Percentiles rank a stretch among this genome's conserved stretches.
Conservation (phyloP, 768 basidiomycete species). For the Leccinellum rugosiceps region DNA sequence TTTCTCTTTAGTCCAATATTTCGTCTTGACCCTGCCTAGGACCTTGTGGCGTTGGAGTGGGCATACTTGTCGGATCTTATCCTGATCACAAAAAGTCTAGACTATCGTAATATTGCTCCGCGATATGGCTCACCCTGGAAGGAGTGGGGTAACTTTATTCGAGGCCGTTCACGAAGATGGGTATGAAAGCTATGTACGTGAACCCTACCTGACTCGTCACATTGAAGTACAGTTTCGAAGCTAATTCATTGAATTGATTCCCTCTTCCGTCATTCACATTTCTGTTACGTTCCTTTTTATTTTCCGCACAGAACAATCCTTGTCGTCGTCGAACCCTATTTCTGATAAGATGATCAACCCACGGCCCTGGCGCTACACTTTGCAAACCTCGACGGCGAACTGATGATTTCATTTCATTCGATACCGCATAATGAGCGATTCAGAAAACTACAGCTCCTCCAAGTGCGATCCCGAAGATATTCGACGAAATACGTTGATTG, state of each 20-base stretch:
- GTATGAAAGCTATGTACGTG: constrained; percentile 67
- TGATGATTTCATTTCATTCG: neutral
- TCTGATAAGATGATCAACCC: constrained; percentile 51
- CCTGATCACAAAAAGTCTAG: constrained; percentile 41
- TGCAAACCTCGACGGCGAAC: neutral
- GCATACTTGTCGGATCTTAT: constrained; percentile 10
- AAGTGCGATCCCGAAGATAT: constrained; percentile 53
- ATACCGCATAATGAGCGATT: constrained; percentile 69
- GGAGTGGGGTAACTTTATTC: constrained; percentile 55
- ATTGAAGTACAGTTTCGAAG: constrained; percentile 8
- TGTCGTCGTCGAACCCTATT: constrained; percentile 68
- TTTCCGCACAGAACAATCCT: constrained; percentile 60
- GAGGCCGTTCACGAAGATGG: constrained; percentile 52
- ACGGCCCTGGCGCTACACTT: neutral
- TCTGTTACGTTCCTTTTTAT: constrained; percentile 3
- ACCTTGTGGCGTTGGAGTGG: neutral
- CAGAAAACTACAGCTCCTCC: constrained; percentile 48
- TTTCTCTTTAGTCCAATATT: neutral
- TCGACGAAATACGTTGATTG: constrained; percentile 55
- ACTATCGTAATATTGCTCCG: constrained; percentile 62
- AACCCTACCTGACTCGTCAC: constrained; percentile 9
- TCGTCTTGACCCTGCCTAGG: neutral
- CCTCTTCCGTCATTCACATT: constrained; percentile 1
- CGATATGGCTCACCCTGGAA: constrained; percentile 56
- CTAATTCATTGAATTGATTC: constrained; percentile 1